These are phyloP conservation scores for Suhomyces tanzawaensis DNA, from an alignment of 805 yeast genomes.

Conservation along the genomic window DNA sequence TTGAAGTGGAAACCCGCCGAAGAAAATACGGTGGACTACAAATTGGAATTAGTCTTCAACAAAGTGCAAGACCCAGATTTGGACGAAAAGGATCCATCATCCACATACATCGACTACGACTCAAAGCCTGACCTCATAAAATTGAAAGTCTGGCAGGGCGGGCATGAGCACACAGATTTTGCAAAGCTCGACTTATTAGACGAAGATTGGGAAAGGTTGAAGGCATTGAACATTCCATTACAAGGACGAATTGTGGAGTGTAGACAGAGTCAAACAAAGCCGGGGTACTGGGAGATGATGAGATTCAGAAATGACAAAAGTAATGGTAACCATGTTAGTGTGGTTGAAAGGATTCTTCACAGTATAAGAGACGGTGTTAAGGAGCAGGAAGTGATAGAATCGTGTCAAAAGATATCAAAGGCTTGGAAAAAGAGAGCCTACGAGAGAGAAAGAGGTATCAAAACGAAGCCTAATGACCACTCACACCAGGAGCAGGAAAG, in stretches of 20 bases:
- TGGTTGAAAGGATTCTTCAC: constrained; percentile 77
- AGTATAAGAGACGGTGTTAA: constrained; percentile 86
- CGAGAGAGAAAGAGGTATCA: constrained; percentile 26
- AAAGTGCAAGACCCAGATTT: constrained; percentile 59
- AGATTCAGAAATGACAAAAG: constrained; percentile 92
- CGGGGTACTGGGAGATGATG: constrained; percentile 75
- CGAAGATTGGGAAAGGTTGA: constrained; percentile 78
- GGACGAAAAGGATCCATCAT: constrained; percentile 63
- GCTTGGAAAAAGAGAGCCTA: constrained; percentile 61
- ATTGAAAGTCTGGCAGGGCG: constrained; percentile 79
- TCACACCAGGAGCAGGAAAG: constrained; percentile 1
- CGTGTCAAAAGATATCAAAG: constrained; percentile 54
- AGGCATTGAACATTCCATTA: constrained; percentile 70
- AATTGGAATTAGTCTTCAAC: constrained; percentile 61
- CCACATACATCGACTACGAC: constrained; percentile 79
- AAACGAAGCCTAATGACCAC: constrained; percentile 8
- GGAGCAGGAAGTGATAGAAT: constrained; percentile 66
- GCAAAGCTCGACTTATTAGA: constrained; percentile 60
- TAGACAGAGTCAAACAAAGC: constrained; percentile 53
- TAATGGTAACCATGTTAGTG: constrained; percentile 80
- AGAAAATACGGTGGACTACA: constrained; percentile 91
- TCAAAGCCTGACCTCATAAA: constrained; percentile 63
- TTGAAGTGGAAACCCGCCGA: constrained; percentile 97
- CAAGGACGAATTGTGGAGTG: constrained; percentile 90
- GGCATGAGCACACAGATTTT: constrained; percentile 57